Evolutionary conservation across 2,329 filamentous ascomycete species (phyloP), one percentile per base, ranked within the genome.

Genomic region (Penicillium oxalicum): DNA sequence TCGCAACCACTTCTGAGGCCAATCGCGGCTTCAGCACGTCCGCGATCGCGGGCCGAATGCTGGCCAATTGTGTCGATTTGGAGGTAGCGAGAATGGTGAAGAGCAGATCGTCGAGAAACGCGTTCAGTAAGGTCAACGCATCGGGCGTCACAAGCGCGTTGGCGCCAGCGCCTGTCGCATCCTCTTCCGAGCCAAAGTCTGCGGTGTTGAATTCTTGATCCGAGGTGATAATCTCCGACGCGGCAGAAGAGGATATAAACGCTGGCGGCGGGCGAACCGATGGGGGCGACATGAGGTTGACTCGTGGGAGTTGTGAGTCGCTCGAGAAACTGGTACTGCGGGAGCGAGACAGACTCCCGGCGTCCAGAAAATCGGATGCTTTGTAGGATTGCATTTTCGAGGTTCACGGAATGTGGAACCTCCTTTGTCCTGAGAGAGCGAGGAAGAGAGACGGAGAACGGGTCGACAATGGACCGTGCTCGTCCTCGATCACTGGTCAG

Each of bases 11-110:
- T 62, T 93, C 88, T 60, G 83, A 87, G 53, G 91, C 93, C 29
- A 98, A 79, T 58, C 91, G 88, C 12, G 88, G 86, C 70, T 94
- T 96, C 49, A 98, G 76, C 5, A 96, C 86, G 45, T 96, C 89
- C 40, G 81, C 78, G 29, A 97, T 84, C 29, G 91, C 91, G 3
- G 88, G 87, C 51, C 90, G 83, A 50, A 97, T 78, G 2, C 83
- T 78, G 6, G 80, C 72, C 7, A 97, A 76, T 2, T 83, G 82
- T 0, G 90, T 94, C 2, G 90, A 90, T 60, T 85, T 84, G 13
- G 91, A 84, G 9, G 82, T 75, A 26, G 83, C 82, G n/a, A 98
- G 80, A 54, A 97, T 87, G 62, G 88, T 91, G 74, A 91, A 95
- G 5, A 98, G 79, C 4, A 97, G 77, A 64, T 96, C 88, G 67